phyloP scores from a whole-genome alignment of 2,329 filamentous ascomycete genomes.

The Aureobasidium sp. region DNA sequence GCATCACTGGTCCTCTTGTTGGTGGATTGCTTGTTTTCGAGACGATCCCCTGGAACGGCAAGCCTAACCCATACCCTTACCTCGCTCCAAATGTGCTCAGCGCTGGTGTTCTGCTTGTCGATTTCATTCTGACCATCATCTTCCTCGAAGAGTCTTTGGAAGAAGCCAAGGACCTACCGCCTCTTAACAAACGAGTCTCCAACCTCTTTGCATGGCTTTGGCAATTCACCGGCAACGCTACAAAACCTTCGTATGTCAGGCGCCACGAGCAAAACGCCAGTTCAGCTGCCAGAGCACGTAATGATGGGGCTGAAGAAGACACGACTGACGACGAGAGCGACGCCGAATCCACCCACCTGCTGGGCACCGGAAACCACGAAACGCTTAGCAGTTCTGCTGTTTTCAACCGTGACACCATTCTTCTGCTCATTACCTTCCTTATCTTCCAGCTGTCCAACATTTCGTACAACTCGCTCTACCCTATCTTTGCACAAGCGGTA shows the following conservation, averaged over 20 bases:
- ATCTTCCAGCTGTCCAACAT: slow-evolving; percentile 93
- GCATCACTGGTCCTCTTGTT: slow-evolving; percentile 86
- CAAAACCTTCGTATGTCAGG: slow-evolving; percentile 51
- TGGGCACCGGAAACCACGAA: slow-evolving; percentile 26
- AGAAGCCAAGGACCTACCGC: slow-evolving; percentile 54
- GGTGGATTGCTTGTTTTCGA: slow-evolving; percentile 74
- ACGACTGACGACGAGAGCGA: slow-evolving; percentile 32
- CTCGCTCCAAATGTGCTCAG: slow-evolving; percentile 76
- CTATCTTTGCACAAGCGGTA: slow-evolving; percentile 75
- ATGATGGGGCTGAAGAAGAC: slow-evolving; percentile 30
- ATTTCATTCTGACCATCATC: slow-evolving; percentile 66
- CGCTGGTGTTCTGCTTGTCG: slow-evolving; percentile 62
- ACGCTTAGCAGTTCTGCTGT: slow-evolving; percentile 53
- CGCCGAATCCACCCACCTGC: slow-evolving; percentile 21
- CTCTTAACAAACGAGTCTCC: slow-evolving; percentile 51
- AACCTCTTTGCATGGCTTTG: slow-evolving; percentile 61
- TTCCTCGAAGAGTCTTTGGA: slow-evolving; percentile 85
- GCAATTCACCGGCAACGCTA: slow-evolving; percentile 56
- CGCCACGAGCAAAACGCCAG: slow-evolving; percentile 24
- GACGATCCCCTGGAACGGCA: slow-evolving; percentile 47
- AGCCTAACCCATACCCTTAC: slow-evolving; percentile 65
- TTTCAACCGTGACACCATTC: slow-evolving; percentile 71
- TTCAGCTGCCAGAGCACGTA: slow-evolving; percentile 18
- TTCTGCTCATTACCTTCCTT: slow-evolving; percentile 78
- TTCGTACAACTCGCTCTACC: slow-evolving; percentile 90